phyloP scores from a whole-genome alignment of 768 basidiomycete genomes.

The Pisolithus microcarpus region DNA sequence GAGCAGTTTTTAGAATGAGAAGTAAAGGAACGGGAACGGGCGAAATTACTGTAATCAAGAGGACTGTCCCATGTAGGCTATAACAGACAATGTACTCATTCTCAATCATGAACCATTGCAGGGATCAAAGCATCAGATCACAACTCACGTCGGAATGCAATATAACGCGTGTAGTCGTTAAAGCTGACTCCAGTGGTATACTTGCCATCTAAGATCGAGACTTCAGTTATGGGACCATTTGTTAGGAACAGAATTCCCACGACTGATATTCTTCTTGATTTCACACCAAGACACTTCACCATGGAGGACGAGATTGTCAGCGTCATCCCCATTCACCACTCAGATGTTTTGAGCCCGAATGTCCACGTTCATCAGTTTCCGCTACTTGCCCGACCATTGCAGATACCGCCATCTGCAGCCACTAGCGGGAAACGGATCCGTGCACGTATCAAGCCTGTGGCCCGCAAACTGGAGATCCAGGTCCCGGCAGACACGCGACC shows the following conservation, averaged over 20 bases:
- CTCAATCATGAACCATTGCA: too few relatives aligned
- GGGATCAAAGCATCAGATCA: too few relatives aligned
- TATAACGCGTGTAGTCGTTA: too few relatives aligned
- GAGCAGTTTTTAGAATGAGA: neutral
- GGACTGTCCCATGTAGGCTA: too few relatives aligned
- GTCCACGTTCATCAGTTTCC: slow-evolving; percentile 81
- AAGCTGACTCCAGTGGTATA: too few relatives aligned
- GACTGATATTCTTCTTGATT: neutral
- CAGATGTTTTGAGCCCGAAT: slow-evolving; percentile 52
- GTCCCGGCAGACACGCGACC: slow-evolving; percentile 74
- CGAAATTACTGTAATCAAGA: too few relatives aligned
- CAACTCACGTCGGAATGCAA: too few relatives aligned
- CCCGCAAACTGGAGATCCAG: slow-evolving; percentile 65
- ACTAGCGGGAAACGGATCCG: slow-evolving; percentile 69
- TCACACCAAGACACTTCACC: neutral
- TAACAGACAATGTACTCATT: too few relatives aligned
- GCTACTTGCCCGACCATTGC: slow-evolving; percentile 63
- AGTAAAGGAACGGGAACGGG: too few relatives aligned
- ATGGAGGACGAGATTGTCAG: slow-evolving; percentile 56
- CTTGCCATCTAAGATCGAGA: too few relatives aligned
- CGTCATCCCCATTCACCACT: slow-evolving; percentile 66
- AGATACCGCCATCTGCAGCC: slow-evolving; percentile 67
- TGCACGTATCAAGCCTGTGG: slow-evolving; percentile 61
- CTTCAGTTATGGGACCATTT: too few relatives aligned
- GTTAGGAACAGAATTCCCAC: neutral